Conservation (phyloP, 768 basidiomycete species). For the Collybiopsis confluens region DNA sequence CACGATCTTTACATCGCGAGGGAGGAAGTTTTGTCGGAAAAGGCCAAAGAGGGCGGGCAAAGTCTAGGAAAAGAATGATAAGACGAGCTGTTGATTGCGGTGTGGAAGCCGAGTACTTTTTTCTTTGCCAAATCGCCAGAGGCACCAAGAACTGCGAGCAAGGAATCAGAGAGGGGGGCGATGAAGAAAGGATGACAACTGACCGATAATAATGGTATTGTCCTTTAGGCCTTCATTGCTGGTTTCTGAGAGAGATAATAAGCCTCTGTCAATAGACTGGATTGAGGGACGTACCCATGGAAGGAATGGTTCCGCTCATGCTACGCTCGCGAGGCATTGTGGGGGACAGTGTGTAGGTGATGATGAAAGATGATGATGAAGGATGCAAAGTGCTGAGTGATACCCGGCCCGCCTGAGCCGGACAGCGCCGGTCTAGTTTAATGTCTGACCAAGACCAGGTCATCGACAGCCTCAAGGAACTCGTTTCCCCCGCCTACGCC, state of each 20-base stretch:
- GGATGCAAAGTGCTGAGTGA: constrained; percentile 7
- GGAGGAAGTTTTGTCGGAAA: constrained; percentile 76
- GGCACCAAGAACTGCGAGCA: constrained; percentile 79
- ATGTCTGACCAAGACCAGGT: constrained; percentile 39
- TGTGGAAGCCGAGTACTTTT: constrained; percentile 53
- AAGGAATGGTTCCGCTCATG: constrained; percentile 82
- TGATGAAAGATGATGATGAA: constrained; percentile 6
- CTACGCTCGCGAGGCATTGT: constrained; percentile 45
- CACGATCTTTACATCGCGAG: constrained; percentile 81
- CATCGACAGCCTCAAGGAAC: constrained; percentile 59
- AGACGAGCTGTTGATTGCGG: constrained; percentile 8
- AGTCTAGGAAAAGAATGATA: constrained; percentile 51
- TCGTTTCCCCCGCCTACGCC: constrained; percentile 44
- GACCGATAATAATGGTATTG: constrained; percentile 87
- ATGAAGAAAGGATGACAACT: constrained; percentile 24
- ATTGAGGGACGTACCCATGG: constrained; percentile 52
- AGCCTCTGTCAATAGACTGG: too few species aligned
- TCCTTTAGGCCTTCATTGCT: constrained; percentile 69
- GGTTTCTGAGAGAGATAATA: constrained; percentile 12
- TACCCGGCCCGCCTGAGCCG: not conserved
- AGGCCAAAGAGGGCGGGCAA: constrained; percentile 94
- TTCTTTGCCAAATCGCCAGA: constrained; percentile 99
- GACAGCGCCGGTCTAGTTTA: too few species aligned
- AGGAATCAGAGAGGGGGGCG: constrained; percentile 11
- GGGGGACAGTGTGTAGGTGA: constrained; percentile 20